Evolutionary conservation across 768 basidiomycete genomes (phyloP), one percentile per base, ranked within the genome.

Genomic region (Termitomyces sp.): DNA sequence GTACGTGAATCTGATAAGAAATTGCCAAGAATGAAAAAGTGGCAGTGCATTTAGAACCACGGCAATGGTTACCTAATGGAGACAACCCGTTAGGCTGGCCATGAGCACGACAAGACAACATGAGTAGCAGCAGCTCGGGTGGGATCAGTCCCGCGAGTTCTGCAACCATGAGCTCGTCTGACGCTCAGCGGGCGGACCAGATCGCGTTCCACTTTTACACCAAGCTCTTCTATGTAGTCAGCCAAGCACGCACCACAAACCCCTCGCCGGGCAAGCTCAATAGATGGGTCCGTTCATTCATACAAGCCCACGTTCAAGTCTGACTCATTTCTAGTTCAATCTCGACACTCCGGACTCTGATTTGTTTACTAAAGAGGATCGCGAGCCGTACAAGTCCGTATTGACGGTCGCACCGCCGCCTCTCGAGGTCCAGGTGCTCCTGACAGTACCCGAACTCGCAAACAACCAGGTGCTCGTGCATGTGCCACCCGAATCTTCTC

Each of bases 141-240:
- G 51, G 58, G 47, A 47, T 53, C 44, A 58, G 57, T 46, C 57
- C 46, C 34, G 31, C 57, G 36, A 59, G 46, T 34, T 54, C 58
- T 49, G 46, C 60, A 13, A 59, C 60, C 22, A 61, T 59, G 56
- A 72, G 75, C 74, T 75, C 74, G 62, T 70, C 73, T 69, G 76
- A 76, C 59, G 69, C 65, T 52, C 75, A 76, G 61, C 91, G 85
- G 77, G 87, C 90, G 63, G 90, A 93, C 79, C 89, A 91, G 79
- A 92, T 93, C 65, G 87, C 88, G 49, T 85, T 86, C 71, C 85
- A 86, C 69, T 84, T 90, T 72, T 92, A 90, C 74, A 83, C 86
- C 51, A 93, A 93, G 76, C 84, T 92, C 53, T 83, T 83, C 68
- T 84, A 87, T 66, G 80, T 90, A 63, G 78, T 93, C 62, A 80